phyloP scores from a whole-genome alignment of 306 rosid genomes.

The Vicia sativa region DNA sequence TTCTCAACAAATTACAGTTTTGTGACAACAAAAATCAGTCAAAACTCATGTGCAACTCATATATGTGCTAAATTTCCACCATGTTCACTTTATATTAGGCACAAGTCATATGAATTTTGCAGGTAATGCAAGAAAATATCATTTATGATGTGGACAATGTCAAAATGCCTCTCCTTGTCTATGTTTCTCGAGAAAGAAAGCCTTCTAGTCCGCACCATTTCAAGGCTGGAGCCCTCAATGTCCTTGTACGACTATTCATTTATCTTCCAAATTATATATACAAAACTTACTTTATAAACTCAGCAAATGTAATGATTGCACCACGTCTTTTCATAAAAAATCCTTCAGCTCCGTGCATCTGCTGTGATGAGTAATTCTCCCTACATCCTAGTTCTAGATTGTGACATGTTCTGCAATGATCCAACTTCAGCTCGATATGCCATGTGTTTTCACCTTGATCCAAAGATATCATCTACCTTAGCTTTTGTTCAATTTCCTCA shows the following conservation, averaged over 20 bases:
- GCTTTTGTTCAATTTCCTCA: slow-evolving; percentile 79
- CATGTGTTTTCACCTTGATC: slow-evolving; percentile 76
- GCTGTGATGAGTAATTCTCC: slow-evolving; percentile 73
- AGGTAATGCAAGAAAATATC: slow-evolving; percentile 46
- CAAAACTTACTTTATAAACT: slow-evolving; percentile 17
- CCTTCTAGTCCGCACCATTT: slow-evolving; percentile 56
- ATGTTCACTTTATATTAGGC: background rate
- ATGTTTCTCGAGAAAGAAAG: slow-evolving; percentile 65
- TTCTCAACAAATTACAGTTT: slow-evolving; percentile 2
- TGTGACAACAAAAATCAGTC: slow-evolving; percentile 11
- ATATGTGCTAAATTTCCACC: background rate
- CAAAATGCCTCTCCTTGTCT: slow-evolving; percentile 62
- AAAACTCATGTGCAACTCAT: background rate
- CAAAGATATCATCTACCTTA: slow-evolving; percentile 55
- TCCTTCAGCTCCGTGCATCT: slow-evolving; percentile 66
- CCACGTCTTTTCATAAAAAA: background rate
- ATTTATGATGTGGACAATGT: slow-evolving; percentile 25
- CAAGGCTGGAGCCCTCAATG: slow-evolving; percentile 83
- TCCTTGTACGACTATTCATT: slow-evolving; percentile 47
- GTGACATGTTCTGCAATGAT: slow-evolving; percentile 80
- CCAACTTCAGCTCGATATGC: slow-evolving; percentile 68
- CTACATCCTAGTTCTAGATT: slow-evolving; percentile 62
- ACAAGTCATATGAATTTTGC: slow-evolving; percentile 23
- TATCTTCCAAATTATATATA: slow-evolving; percentile 15
- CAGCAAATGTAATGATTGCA: slow-evolving; percentile 20